Evolutionary conservation across 352 stramenopile genomes (phyloP).

Genomic region (Aphanomyces astaci): DNA sequence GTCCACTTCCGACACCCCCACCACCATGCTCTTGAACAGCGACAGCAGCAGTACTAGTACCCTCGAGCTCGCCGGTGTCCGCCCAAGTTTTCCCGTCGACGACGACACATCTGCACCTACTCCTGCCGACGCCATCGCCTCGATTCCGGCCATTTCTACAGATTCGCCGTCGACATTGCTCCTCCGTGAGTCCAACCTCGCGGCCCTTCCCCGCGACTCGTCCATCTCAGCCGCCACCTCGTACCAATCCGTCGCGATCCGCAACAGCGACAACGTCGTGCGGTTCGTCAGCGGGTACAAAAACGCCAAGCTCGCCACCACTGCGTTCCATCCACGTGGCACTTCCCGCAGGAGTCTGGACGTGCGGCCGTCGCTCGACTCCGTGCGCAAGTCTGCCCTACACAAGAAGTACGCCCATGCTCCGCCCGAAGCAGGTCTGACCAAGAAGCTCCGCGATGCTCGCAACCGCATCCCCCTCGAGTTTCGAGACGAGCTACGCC

Average conservation of each 20-base stretch:
- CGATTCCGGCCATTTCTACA: no score
- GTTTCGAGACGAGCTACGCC: slow-evolving; percentile 13
- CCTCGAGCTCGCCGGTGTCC: no score
- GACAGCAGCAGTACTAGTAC: no score
- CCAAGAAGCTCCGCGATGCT: slow-evolving; percentile 11
- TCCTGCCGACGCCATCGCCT: no score
- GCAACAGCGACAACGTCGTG: slow-evolving; percentile 22
- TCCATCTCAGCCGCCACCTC: neutral
- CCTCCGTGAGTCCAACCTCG: neutral
- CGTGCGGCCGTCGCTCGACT: slow-evolving; percentile 6
- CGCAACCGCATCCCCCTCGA: slow-evolving; percentile 21
- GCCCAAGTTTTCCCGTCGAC: neutral
- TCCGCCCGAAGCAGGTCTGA: neutral
- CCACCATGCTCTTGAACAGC: no score
- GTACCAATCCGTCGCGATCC: slow-evolving; percentile 18
- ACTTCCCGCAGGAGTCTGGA: slow-evolving; percentile 2
- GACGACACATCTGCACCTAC: no score
- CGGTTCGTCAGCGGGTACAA: slow-evolving; percentile 19
- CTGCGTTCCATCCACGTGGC: neutral
- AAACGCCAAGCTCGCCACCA: neutral
- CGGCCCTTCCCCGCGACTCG: neutral
- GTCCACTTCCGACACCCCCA: no score
- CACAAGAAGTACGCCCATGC: neutral
- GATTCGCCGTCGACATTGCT: neutral
- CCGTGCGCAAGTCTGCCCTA: slow-evolving; percentile 5